phyloP scores from a whole-genome alignment of 2,329 filamentous ascomycete species.

The Phialophora tarda region DNA sequence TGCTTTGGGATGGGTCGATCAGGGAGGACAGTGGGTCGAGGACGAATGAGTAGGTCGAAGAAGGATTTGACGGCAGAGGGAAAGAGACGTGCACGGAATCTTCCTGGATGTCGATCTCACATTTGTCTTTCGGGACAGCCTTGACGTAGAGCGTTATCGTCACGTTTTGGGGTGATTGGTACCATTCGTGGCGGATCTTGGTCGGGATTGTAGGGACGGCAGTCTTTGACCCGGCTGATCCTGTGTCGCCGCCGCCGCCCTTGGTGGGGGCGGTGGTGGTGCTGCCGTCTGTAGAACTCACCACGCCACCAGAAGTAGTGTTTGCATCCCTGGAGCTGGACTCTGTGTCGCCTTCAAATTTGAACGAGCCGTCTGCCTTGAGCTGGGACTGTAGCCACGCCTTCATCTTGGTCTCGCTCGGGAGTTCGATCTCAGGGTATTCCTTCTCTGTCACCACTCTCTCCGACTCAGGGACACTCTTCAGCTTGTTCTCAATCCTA shows the following conservation, averaged over 20 bases:
- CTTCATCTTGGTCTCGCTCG: slow-evolving; percentile 49
- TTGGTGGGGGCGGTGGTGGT: slow-evolving; percentile 10
- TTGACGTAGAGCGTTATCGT: slow-evolving; percentile 71
- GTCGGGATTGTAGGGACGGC: slow-evolving; percentile 52
- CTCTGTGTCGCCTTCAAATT: slow-evolving; percentile 26
- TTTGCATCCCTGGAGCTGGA: not conserved
- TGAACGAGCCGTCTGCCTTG: slow-evolving; percentile 37
- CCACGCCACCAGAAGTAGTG: not conserved
- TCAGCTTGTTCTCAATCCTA: slow-evolving; percentile 61
- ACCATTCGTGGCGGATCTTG: slow-evolving; percentile 73
- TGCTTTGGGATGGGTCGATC: slow-evolving; percentile 67
- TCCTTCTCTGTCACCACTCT: slow-evolving; percentile 56
- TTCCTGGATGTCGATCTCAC: slow-evolving; percentile 38
- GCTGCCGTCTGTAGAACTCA: slow-evolving; percentile 9
- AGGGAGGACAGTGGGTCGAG: slow-evolving; percentile 70
- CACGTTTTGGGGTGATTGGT: slow-evolving; percentile 66
- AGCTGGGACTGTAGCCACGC: slow-evolving; percentile 44
- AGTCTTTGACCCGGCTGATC: slow-evolving; percentile 21
- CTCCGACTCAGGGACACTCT: slow-evolving; percentile 56
- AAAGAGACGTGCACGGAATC: slow-evolving; percentile 63
- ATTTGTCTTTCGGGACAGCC: slow-evolving; percentile 51
- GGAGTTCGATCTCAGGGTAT: slow-evolving; percentile 56
- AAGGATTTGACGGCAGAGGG: slow-evolving; percentile 58
- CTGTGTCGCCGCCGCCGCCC: not conserved
- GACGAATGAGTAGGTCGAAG: slow-evolving; percentile 62